phyloP scores from a whole-genome alignment of 768 basidiomycete species.

The Butyriboletus loyo region DNA sequence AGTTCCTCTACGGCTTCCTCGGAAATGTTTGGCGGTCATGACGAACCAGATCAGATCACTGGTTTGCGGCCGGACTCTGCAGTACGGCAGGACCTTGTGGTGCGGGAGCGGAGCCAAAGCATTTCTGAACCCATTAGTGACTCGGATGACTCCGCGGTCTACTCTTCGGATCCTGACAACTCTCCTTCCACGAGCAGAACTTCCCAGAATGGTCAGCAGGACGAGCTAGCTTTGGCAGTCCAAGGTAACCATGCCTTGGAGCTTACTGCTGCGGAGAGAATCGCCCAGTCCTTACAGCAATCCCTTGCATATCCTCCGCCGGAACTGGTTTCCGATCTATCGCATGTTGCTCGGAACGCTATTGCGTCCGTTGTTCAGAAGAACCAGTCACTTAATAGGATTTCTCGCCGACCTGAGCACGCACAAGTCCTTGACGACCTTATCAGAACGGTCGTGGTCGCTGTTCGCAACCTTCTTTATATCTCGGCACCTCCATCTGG shows the following conservation, averaged over 20 bases:
- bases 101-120: slow-evolving; percentile 30
- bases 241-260: slow-evolving; percentile 34
- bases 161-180: slow-evolving; percentile 32
- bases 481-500: slow-evolving; percentile 56
- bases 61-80: slow-evolving; percentile 37
- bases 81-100: slow-evolving; percentile 26
- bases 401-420: slow-evolving; percentile 50
- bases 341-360: slow-evolving; percentile 52
- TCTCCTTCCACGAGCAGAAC: slow-evolving; percentile 32
- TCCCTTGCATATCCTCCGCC: slow-evolving; percentile 55
- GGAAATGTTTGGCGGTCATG: slow-evolving; percentile 17
- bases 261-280: slow-evolving; percentile 63
- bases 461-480: slow-evolving; percentile 78
- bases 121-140: slow-evolving; percentile 52
- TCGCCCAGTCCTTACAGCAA: slow-evolving; percentile 65
- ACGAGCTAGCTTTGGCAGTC: slow-evolving; percentile 13
- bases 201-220: slow-evolving; percentile 28
- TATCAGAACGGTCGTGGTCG: slow-evolving; percentile 59
- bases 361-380: slow-evolving; percentile 59
- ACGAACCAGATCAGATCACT: slow-evolving; percentile 21
- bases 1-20: slow-evolving; percentile 35
- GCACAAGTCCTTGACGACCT: slow-evolving; percentile 59
- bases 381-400: slow-evolving; percentile 48
- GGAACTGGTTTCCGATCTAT: slow-evolving; percentile 59
- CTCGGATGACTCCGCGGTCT: slow-evolving; percentile 73